phyloP scores from a whole-genome alignment of 108 stramenopile species.

The Cyclotella kingstonii region DNA sequence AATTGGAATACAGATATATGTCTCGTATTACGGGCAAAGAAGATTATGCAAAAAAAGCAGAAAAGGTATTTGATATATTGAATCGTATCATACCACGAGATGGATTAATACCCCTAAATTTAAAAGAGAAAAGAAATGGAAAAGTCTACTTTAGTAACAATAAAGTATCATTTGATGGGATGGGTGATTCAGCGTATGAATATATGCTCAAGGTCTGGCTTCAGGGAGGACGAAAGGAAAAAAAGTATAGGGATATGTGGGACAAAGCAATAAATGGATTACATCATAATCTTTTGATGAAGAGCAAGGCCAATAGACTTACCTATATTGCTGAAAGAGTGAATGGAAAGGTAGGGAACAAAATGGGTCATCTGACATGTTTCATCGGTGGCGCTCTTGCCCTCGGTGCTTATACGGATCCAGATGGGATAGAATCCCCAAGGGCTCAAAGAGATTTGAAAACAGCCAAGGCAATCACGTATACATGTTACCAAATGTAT shows the following conservation, averaged over 20 bases:
- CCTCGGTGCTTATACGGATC: slow-evolving; percentile 88
- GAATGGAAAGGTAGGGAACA: slow-evolving; percentile 47
- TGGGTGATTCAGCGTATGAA: slow-evolving; percentile 86
- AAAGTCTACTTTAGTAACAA: slow-evolving; percentile 52
- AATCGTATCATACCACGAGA: slow-evolving; percentile 52
- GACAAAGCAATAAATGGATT: slow-evolving; percentile 87
- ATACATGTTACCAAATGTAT: slow-evolving; percentile 97
- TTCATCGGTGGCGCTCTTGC: slow-evolving; percentile 93
- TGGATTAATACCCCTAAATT: slow-evolving; percentile 56
- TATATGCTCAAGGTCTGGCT: slow-evolving; percentile 96
- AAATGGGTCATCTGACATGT: slow-evolving; percentile 94
- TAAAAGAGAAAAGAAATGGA: slow-evolving; percentile 19
- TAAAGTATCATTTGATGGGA: slow-evolving; percentile 77
- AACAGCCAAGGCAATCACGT: slow-evolving; percentile 81
- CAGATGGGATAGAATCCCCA: slow-evolving; percentile 51
- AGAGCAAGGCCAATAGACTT: slow-evolving; percentile 68
- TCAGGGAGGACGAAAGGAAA: slow-evolving; percentile 78
- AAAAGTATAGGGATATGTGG: slow-evolving; percentile 81
- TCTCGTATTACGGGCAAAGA: slow-evolving; percentile 60
- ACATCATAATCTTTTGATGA: slow-evolving; percentile 67
- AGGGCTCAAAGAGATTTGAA: slow-evolving; percentile 82
- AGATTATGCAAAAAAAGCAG: slow-evolving; percentile 69
- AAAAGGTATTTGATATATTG: slow-evolving; percentile 70
- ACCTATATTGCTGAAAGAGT: slow-evolving; percentile 80
- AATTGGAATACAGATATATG: slow-evolving; percentile 92